These are phyloP conservation scores for Sugiyamaella valdiviana DNA, from an alignment of 805 yeast species.

Conservation along the genomic window DNA sequence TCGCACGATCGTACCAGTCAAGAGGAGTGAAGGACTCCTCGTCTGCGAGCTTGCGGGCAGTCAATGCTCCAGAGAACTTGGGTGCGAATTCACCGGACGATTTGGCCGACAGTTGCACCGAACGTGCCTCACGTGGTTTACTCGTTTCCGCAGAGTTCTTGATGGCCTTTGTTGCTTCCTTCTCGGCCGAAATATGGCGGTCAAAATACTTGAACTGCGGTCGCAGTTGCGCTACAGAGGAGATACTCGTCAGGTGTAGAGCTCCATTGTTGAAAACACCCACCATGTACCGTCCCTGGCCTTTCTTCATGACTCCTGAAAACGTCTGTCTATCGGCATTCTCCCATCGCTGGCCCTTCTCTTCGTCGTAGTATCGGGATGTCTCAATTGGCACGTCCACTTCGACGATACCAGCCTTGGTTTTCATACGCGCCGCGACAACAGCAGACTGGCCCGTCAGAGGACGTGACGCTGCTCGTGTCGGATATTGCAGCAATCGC, in stretches of 20 bases:
- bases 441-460: slow-evolving; percentile 31
- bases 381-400: slow-evolving; percentile 73
- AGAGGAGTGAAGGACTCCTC: slow-evolving; percentile 47
- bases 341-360: slow-evolving; percentile 61
- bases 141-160: slow-evolving; percentile 34
- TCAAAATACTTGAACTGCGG: slow-evolving; percentile 80
- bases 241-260: slow-evolving; percentile 59
- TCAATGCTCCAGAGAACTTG: slow-evolving; percentile 62
- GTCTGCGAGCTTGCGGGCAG: slow-evolving; percentile 55
- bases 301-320: slow-evolving; percentile 54
- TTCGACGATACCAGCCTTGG: slow-evolving; percentile 58
- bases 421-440: slow-evolving; percentile 50
- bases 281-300: slow-evolving; percentile 31
- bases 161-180: slow-evolving; percentile 35
- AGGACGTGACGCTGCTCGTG: slow-evolving; percentile 43
- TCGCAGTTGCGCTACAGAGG: slow-evolving; percentile 67
- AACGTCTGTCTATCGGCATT: slow-evolving; percentile 54
- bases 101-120: slow-evolving; percentile 73
- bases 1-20: slow-evolving; percentile 41
- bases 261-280: slow-evolving; percentile 42
- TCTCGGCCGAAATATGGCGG: slow-evolving; percentile 39
- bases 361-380: slow-evolving; percentile 55
- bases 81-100: slow-evolving; percentile 51
- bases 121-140: slow-evolving; percentile 45
- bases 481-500: slow-evolving; percentile 55